Conservation (phyloP, 208 protist genomes). For the Acanthamoeba healyi region DNA sequence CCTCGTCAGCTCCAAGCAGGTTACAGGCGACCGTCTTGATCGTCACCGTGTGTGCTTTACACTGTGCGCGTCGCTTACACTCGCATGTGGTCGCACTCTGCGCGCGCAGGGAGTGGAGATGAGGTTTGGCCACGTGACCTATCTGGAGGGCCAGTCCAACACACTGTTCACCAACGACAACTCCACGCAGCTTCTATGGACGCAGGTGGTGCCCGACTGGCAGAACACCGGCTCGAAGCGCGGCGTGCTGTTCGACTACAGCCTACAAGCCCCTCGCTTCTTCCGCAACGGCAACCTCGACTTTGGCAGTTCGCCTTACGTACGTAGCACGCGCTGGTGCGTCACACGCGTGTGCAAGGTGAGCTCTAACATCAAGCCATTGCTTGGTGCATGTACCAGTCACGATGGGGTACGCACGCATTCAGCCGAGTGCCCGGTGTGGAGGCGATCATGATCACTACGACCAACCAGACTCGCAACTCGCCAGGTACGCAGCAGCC, state of each 20-base stretch:
- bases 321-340: background rate
- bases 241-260: background rate
- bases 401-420: background rate
- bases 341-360: too few relatives aligned
- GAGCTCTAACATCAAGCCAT: too few relatives aligned
- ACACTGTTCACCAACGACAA: background rate
- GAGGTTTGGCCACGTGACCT: background rate
- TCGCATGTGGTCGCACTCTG: background rate
- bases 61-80: too few relatives aligned
- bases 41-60: too few relatives aligned
- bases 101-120: background rate
- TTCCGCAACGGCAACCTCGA: background rate
- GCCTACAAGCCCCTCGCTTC: background rate
- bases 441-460: background rate
- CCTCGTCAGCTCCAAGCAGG: background rate
- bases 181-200: background rate
- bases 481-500: too few relatives aligned
- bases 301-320: background rate
- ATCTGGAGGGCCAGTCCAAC: background rate
- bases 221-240: background rate
- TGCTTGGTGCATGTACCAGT: too few relatives aligned
- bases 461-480: background rate
- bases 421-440: background rate
- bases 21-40: too few relatives aligned
- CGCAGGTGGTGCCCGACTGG: background rate